These are phyloP conservation scores for Remersonia thermophila DNA, from an alignment of 2,329 filamentous ascomycete genomes.

Conservation along the genomic window DNA sequence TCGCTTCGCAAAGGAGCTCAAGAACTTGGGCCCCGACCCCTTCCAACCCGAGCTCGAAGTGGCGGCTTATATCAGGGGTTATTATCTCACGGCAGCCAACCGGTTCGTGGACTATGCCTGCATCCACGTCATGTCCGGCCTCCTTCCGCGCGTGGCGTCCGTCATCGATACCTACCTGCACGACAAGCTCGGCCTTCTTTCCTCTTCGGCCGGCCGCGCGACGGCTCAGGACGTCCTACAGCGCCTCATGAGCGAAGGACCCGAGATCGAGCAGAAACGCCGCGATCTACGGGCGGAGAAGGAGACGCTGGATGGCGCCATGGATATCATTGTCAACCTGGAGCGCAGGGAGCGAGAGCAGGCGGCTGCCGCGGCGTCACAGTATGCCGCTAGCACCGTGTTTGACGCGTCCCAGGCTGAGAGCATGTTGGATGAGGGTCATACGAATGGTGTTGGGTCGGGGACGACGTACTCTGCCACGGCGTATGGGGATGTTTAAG, in stretches of 20 bases:
- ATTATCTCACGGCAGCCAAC: constrained; percentile 54
- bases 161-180: constrained; percentile 32
- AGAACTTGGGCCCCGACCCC: constrained; percentile 42
- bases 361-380: constrained; percentile 3
- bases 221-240: constrained; percentile 10
- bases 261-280: constrained; percentile 13
- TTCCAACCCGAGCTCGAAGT: constrained; percentile 50
- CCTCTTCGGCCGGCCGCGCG: constrained; percentile 15
- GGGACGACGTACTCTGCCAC: constrained; percentile 5
- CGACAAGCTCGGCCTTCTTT: constrained; percentile 29
- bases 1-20: constrained; percentile 28
- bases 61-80: constrained; percentile 51
- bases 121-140: constrained; percentile 35
- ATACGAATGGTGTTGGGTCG: neutral
- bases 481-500: constrained; percentile 6
- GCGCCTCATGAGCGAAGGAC: constrained; percentile 16
- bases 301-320: constrained; percentile 14
- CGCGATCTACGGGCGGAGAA: constrained; percentile 13
- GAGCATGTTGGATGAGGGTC: constrained; percentile 1
- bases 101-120: constrained; percentile 49
- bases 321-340: constrained; percentile 20
- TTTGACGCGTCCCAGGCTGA: constrained; percentile 8
- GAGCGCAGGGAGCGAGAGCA: constrained; percentile 10
- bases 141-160: constrained; percentile 33
- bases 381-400: neutral